Percentiles rank a stretch among this genome's conserved stretches.
phyloP scores from a whole-genome alignment of 2,329 filamentous ascomycete species.

The Trichoderma polysporum region DNA sequence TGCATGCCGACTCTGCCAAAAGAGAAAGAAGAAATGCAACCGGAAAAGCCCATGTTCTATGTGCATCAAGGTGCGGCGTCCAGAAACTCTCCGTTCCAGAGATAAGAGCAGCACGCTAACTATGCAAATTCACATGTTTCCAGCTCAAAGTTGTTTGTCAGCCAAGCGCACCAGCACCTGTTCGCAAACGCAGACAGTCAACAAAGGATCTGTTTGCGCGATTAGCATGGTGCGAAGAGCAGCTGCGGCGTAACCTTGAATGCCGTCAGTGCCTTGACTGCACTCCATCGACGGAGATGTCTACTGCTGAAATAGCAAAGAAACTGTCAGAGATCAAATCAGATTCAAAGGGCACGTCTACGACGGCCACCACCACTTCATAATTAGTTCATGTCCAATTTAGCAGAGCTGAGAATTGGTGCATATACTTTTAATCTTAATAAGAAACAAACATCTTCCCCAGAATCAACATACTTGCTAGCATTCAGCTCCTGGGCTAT shows the following conservation, averaged over 20 bases:
- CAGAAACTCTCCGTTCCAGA: background rate
- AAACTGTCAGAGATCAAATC: constrained; percentile 1
- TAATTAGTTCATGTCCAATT: background rate
- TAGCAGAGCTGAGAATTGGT: background rate
- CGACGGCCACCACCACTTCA: background rate
- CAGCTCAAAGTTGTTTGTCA: constrained; percentile 13
- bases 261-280: constrained; percentile 10
- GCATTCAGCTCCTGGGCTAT: background rate
- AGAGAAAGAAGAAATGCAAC: constrained; percentile 16
- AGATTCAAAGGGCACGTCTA: background rate
- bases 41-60: constrained; percentile 9
- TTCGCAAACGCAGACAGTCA: constrained; percentile 4
- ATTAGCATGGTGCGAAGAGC: constrained; percentile 15
- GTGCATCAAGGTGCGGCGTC: constrained; percentile 13
- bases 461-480: background rate
- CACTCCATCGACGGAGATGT: background rate
- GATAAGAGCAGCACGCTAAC: background rate
- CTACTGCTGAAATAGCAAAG: background rate
- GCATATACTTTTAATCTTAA: background rate
- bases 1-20: constrained; percentile 12
- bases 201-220: constrained; percentile 8
- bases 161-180: constrained; percentile 11
- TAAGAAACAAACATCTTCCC: background rate
- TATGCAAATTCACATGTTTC: background rate
- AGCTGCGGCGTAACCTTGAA: constrained; percentile 1